Evolutionary conservation across 2,329 filamentous ascomycete genomes (phyloP), one percentile per base, ranked within the genome.

Genomic region (Xylaria sp.): DNA sequence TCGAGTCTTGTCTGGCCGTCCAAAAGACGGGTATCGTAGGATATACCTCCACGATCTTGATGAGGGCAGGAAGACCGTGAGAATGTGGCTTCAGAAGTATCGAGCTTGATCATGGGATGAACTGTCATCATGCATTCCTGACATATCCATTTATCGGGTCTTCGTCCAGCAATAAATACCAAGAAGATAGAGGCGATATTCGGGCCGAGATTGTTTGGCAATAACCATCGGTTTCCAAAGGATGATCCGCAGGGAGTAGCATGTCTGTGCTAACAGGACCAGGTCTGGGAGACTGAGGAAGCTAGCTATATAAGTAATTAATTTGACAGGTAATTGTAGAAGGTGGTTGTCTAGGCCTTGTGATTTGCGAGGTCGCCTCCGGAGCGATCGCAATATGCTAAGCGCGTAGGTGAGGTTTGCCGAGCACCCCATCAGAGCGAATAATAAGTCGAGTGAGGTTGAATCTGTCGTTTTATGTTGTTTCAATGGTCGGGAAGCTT

Each of bases 321-420:
- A 50, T 25, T 50, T 12, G 47, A 50, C 47, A 21, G 47, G 47
- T 50, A 50, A 50, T 50, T 50, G 47, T 50, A 50, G 21, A 50
- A 50, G 21, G 21, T 27, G 23, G 23, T 50, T 50, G 47, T 50
- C 21, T 50, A 25, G 23, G 21, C 21, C 23, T 50, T 50, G 47
- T 50, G 47, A 50, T 50, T 50, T 50, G 47, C 47, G 47, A 50
- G 47, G 47, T 50, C 47, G 21, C 21, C 21, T 50, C 21, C 47
- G 10, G 47, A 50, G 47, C 47, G 47, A 50, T 50, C 21, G 47
- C 21, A 50, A 25, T 50, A 50, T 50, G 47, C 21, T 50, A 50
- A 50, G 47, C 23, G 47, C 21, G 21, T 50, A 50, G 47, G 47
- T 25, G 47, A 50, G 23, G 47, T 25, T 50, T 50, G 21, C 47